Percentiles rank a stretch among this genome's conserved stretches.
phyloP scores from a whole-genome alignment of 805 yeast species.

The Hemisphaericaspora nanyangensis region DNA sequence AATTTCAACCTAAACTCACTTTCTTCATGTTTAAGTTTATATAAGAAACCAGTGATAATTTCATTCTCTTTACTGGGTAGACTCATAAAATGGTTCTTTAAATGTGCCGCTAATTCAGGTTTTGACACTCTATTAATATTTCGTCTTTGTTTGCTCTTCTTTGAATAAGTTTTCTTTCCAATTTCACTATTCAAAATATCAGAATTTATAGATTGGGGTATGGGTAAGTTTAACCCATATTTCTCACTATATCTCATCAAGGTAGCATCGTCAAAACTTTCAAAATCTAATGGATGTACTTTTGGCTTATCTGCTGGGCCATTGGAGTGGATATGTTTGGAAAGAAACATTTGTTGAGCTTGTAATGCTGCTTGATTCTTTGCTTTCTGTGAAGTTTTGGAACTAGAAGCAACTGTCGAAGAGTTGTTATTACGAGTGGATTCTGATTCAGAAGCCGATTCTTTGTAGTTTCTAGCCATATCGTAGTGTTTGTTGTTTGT shows the following conservation, averaged over 20 bases:
- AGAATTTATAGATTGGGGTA: conserved; percentile 64
- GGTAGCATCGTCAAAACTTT: conserved; percentile 54
- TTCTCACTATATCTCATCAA: conserved; percentile 65
- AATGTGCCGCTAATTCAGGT: conserved; percentile 54
- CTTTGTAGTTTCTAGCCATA: conserved; percentile 18
- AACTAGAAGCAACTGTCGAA: conserved; percentile 2
- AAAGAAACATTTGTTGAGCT: conserved; percentile 62
- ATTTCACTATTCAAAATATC: conserved; percentile 64
- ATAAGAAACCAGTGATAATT: conserved; percentile 81
- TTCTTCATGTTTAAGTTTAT: conserved; percentile 72
- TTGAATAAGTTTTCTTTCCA: conserved; percentile 61
- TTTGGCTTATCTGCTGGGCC: conserved; percentile 59
- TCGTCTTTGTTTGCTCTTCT: conserved; percentile 20
- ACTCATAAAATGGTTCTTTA: conserved; percentile 64
- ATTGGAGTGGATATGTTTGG: conserved; percentile 69
- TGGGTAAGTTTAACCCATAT: conserved; percentile 54
- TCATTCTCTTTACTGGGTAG: conserved; percentile 73
- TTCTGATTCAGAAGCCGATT: conserved; percentile 35
- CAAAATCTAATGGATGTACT: conserved; percentile 66
- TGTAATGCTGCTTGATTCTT: conserved; percentile 62
- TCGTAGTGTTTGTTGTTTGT: background rate
- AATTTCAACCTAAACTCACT: conserved; percentile 40
- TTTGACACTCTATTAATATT: conserved; percentile 47
- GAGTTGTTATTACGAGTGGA: conserved; percentile 15
- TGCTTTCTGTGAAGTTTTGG: conserved; percentile 29